Percentiles rank a stretch among this genome's conserved stretches.
These are phyloP conservation scores for Neurospora sp. DNA, from an alignment of 495 filamentous ascomycete genomes.

Conservation along the genomic window DNA sequence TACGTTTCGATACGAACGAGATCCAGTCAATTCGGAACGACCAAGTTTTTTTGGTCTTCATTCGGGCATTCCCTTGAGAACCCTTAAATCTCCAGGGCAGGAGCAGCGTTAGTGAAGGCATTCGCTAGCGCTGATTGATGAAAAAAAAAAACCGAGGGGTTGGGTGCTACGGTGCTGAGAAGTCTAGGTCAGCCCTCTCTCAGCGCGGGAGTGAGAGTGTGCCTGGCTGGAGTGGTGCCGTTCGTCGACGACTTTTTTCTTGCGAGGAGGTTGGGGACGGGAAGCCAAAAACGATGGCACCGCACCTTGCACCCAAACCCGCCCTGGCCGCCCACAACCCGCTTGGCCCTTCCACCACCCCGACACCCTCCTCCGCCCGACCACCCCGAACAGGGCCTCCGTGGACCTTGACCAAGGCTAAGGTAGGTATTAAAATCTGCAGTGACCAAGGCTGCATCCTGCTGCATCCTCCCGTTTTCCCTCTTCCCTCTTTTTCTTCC, in stretches of 20 bases:
- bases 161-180: slow-evolving; percentile 10
- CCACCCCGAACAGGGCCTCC: slow-evolving; percentile 1
- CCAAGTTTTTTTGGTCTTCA: background rate
- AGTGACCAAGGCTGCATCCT: slow-evolving; percentile 13
- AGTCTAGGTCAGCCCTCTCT: slow-evolving; percentile 1
- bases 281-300: slow-evolving; percentile 4
- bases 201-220: background rate
- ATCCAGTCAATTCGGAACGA: slow-evolving; percentile 2
- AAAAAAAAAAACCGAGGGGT: slow-evolving; percentile 13
- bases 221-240: background rate
- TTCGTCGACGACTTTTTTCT: background rate
- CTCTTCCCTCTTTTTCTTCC: slow-evolving; percentile 2
- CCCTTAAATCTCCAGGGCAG: background rate
- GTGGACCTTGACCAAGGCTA: background rate
- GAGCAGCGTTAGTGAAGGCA: background rate
- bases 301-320: slow-evolving; percentile 14
- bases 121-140: background rate
- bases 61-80: background rate
- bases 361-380: slow-evolving; percentile 1
- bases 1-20: background rate
- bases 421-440: slow-evolving; percentile 6
- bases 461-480: background rate
- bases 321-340: background rate
- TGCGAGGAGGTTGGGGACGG: slow-evolving; percentile 20
- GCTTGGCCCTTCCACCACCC: slow-evolving; percentile 5